Evolutionary conservation across 75 land plant genomes (phyloP).

Genomic region (Pseudotsuga menziesii): DNA sequence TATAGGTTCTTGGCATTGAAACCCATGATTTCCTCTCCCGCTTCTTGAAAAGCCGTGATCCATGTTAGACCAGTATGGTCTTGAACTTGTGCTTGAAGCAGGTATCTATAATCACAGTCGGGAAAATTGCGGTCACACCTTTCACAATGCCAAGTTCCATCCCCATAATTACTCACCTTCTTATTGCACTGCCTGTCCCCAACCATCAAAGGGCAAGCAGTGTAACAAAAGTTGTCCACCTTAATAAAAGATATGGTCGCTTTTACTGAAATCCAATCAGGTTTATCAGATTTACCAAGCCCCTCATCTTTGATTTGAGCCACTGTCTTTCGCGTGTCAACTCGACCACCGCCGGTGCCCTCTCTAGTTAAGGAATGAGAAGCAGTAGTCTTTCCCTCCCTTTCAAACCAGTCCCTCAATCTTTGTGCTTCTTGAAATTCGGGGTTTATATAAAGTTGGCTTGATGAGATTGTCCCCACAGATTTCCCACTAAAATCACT

Average conservation of each 20-base stretch:
- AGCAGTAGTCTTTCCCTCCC: conserved; percentile 52
- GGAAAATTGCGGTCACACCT: conserved; percentile 79
- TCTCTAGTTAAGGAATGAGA: conserved; percentile 79
- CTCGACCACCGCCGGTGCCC: conserved; percentile 27
- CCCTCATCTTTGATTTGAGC: conserved; percentile 92
- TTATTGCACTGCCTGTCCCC: conserved; percentile 91
- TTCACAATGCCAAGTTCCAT: conserved; percentile 83
- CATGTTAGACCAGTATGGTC: conserved; percentile 97
- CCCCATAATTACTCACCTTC: conserved; percentile 74
- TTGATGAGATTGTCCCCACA: conserved; percentile 76
- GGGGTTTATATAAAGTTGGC: conserved; percentile 83
- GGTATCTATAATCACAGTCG: conserved; percentile 92
- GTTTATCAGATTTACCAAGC: conserved; percentile 84
- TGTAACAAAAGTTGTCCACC: conserved; percentile 89
- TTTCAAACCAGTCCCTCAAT: conserved; percentile 80
- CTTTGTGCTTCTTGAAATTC: conserved; percentile 58
- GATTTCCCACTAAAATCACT: conserved; percentile 96
- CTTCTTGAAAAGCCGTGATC: conserved; percentile 97
- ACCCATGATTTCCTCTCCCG: conserved; percentile 84
- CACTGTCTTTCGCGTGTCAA: conserved; percentile 70
- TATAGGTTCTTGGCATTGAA: conserved; percentile 79
- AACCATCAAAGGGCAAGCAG: conserved; percentile 84
- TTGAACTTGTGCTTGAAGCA: conserved; percentile 79
- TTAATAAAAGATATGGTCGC: conserved; percentile 83
- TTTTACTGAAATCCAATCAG: conserved; percentile 85